A percentile compares a stretch with the other conserved stretches of the same genome.
Evolutionary conservation across 257 asterid species (phyloP).

Genomic region (Ballota nigra): DNA sequence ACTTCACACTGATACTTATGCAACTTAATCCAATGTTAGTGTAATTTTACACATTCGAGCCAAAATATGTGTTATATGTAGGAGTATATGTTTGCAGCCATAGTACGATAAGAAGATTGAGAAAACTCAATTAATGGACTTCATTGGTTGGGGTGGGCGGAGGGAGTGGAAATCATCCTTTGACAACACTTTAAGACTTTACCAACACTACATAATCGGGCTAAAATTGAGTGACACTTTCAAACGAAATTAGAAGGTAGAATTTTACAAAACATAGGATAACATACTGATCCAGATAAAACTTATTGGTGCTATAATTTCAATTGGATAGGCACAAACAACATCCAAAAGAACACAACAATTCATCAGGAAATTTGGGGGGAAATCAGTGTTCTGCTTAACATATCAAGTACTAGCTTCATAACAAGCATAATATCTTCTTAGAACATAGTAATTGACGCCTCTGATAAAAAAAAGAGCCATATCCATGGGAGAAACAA

Average conservation of each 20-base stretch:
- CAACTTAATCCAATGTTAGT: too few relatives aligned
- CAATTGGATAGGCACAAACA: not conserved
- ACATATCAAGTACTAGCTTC: not conserved
- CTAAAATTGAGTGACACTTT: not conserved
- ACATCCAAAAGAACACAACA: not conserved
- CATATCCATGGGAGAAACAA: not conserved
- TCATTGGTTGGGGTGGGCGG: not conserved
- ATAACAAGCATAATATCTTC: slow-evolving; percentile 11
- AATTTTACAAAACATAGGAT: not conserved
- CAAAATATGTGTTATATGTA: not conserved
- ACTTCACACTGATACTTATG: not conserved
- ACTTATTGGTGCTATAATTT: not conserved
- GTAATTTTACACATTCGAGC: not conserved
- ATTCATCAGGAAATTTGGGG: too few relatives aligned
- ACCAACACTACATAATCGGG: not conserved
- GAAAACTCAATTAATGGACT: not conserved
- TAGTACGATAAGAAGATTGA: not conserved
- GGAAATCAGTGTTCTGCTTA: too few relatives aligned
- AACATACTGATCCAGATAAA: not conserved
- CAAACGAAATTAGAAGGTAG: not conserved
- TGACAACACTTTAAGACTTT: not conserved
- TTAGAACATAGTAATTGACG: not conserved
- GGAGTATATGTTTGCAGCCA: not conserved
- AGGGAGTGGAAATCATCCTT: not conserved
- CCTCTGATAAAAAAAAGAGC: not conserved